A percentile compares a stretch with the other conserved stretches of the same genome.
Conservation (phyloP, 2,329 filamentous ascomycete species). For the Paraconiothyrium brasiliense region DNA sequence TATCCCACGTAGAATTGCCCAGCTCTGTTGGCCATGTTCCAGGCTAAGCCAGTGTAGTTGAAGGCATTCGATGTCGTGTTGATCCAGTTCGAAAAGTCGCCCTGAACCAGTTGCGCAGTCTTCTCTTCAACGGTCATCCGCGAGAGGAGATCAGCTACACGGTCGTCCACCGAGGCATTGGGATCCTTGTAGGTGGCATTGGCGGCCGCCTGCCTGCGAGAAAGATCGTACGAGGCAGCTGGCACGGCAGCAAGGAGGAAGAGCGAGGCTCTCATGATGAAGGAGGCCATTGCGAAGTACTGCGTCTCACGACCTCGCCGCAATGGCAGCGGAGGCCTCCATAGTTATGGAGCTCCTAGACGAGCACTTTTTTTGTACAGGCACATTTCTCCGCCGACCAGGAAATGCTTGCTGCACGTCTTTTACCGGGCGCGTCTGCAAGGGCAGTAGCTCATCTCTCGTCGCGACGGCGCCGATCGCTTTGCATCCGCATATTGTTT, state of each 20-base stretch:
- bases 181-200: slow-evolving; percentile 69
- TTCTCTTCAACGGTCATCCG: slow-evolving; percentile 82
- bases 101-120: slow-evolving; percentile 69
- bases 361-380: neutral
- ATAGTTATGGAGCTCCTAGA: neutral
- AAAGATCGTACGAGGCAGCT: slow-evolving; percentile 33
- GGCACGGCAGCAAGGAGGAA: slow-evolving; percentile 10
- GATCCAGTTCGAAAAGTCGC: slow-evolving; percentile 78
- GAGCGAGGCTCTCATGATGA: slow-evolving; percentile 11
- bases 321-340: neutral
- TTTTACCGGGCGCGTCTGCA: slow-evolving; percentile 14
- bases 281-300: slow-evolving; percentile 14
- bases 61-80: slow-evolving; percentile 72
- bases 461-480: slow-evolving; percentile 2
- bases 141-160: slow-evolving; percentile 72
- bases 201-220: slow-evolving; percentile 36
- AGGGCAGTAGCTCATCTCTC: slow-evolving; percentile 6
- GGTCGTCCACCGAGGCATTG: slow-evolving; percentile 67
- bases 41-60: slow-evolving; percentile 72
- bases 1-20: slow-evolving; percentile 78
- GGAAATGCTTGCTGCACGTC: slow-evolving; percentile 4
- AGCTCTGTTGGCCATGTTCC: slow-evolving; percentile 72
- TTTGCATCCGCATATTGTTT: slow-evolving; percentile 3
- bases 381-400: slow-evolving; percentile 11
- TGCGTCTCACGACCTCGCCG: neutral